Conservation (phyloP, 2,329 filamentous ascomycete genomes). For the Tolypocladium ovalisporum region DNA sequence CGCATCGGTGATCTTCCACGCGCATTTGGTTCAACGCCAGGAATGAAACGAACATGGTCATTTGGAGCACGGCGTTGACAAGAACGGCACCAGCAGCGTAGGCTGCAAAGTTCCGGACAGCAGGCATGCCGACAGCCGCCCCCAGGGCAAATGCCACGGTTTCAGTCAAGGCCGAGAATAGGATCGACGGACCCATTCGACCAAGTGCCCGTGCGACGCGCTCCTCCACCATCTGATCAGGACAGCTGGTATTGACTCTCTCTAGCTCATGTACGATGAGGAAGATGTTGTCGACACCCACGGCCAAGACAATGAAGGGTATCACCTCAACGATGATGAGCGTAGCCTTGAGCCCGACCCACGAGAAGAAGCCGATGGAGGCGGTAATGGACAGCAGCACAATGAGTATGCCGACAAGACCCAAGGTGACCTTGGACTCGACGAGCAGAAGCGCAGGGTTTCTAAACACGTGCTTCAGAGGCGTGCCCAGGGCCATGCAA, state of each 20-base stretch:
- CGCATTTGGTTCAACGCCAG: slow-evolving; percentile 83
- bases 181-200: slow-evolving; percentile 91
- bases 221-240: slow-evolving; percentile 77
- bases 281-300: slow-evolving; percentile 98
- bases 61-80: slow-evolving; percentile 92
- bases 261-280: slow-evolving; percentile 98
- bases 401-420: slow-evolving; percentile 88
- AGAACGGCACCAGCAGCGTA: slow-evolving; percentile 95
- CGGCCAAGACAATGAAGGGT: slow-evolving; percentile 89
- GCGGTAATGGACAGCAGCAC: slow-evolving; percentile 96
- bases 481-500: slow-evolving; percentile 83
- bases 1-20: slow-evolving; percentile 78
- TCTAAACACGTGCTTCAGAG: slow-evolving; percentile 62
- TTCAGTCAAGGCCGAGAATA: slow-evolving; percentile 90
- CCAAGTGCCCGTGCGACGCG: slow-evolving; percentile 82
- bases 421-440: slow-evolving; percentile 92
- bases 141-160: slow-evolving; percentile 89
- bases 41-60: slow-evolving; percentile 94
- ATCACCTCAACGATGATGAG: slow-evolving; percentile 98
- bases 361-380: slow-evolving; percentile 90
- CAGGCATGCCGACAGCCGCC: slow-evolving; percentile 93
- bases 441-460: slow-evolving; percentile 81
- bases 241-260: slow-evolving; percentile 82
- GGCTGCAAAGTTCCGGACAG: slow-evolving; percentile 91
- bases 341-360: slow-evolving; percentile 83